Percentiles rank a stretch among this genome's conserved stretches.
Conservation (phyloP, 371 early-diverging fungal species). For the Cokeromyces recurvatus region DNA sequence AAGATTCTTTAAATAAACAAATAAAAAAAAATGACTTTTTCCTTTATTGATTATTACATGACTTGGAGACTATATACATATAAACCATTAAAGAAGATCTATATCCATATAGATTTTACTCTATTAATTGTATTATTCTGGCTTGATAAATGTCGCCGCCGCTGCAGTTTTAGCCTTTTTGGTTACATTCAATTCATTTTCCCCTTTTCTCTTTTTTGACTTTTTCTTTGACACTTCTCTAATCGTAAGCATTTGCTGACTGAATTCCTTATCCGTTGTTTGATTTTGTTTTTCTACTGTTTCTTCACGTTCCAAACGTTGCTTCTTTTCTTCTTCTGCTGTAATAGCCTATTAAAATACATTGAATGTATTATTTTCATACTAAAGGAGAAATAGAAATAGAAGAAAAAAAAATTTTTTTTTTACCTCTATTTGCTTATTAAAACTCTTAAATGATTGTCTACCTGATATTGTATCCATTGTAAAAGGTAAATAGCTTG, state of each 20-base stretch:
- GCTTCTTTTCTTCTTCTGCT: constrained; percentile 10
- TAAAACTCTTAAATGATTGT: constrained; percentile 50
- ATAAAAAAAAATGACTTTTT: too few species aligned
- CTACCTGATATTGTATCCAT: constrained; percentile 36
- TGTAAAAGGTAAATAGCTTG: constrained; percentile 44
- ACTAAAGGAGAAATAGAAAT: background rate
- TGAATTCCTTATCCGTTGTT: constrained; percentile 19
- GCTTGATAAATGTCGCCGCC: constrained; percentile 15
- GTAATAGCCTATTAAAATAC: constrained; percentile 1
- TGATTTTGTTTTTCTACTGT: constrained; percentile 11
- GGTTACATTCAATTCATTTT: background rate
- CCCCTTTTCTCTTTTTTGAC: constrained; percentile 12
- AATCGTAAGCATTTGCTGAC: constrained; percentile 19
- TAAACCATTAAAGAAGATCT: too few species aligned
- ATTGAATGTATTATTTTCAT: too few species aligned
- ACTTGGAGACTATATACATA: too few species aligned
- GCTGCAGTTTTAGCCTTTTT: constrained; percentile 7
- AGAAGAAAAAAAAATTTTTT: background rate
- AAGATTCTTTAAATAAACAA: too few species aligned
- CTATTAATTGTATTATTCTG: constrained; percentile 22
- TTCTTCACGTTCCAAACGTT: constrained; percentile 23
- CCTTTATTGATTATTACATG: too few species aligned
- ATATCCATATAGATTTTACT: too few species aligned
- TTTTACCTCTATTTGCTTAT: constrained; percentile 39
- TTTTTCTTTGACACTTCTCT: constrained; percentile 11